These are phyloP conservation scores for Nannochloris sp. DNA, from an alignment of 139 green algal species.

Conservation along the genomic window DNA sequence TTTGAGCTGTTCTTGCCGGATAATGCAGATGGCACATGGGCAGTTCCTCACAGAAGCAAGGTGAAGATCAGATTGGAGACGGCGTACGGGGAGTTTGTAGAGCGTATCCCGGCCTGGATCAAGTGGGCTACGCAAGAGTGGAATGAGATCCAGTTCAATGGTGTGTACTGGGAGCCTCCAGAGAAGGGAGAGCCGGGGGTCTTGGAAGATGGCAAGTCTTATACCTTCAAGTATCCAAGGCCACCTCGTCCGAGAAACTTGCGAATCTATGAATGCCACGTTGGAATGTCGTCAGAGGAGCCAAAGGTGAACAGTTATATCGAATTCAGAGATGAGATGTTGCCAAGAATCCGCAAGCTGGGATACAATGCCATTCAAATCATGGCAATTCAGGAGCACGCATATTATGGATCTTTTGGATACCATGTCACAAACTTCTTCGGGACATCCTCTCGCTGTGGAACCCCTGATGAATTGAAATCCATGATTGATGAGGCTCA, in stretches of 20 bases:
- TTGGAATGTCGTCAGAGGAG: conserved; percentile 86
- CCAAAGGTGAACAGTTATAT: conserved; percentile 83
- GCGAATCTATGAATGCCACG: conserved; percentile 98
- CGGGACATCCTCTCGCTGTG: conserved; percentile 74
- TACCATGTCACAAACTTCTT: conserved; percentile 97
- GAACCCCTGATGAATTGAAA: conserved; percentile 98
- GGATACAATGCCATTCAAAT: conserved; percentile 99
- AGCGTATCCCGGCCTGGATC: conserved; percentile 91
- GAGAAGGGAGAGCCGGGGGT: conserved; percentile 40
- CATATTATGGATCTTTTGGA: conserved; percentile 85
- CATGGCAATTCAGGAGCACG: conserved; percentile 98
- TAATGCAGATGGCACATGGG: conserved; percentile 53
- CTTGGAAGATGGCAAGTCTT: conserved; percentile 52
- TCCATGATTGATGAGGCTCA: conserved; percentile 87
- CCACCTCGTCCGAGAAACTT: conserved; percentile 65
- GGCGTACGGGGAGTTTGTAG: conserved; percentile 64
- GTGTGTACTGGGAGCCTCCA: conserved; percentile 69
- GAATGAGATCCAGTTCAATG: conserved; percentile 91
- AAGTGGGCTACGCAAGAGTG: conserved; percentile 85
- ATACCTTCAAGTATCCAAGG: conserved; percentile 90
- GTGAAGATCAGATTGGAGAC: conserved; percentile 77
- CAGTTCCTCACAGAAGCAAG: conserved; percentile 75
- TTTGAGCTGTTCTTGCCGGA: conserved; percentile 85
- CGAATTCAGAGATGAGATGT: conserved; percentile 85
- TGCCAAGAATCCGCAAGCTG: conserved; percentile 85